Evolutionary conservation across 2,329 filamentous ascomycete species (phyloP).

Genomic region (Colletotrichum zoysiae): DNA sequence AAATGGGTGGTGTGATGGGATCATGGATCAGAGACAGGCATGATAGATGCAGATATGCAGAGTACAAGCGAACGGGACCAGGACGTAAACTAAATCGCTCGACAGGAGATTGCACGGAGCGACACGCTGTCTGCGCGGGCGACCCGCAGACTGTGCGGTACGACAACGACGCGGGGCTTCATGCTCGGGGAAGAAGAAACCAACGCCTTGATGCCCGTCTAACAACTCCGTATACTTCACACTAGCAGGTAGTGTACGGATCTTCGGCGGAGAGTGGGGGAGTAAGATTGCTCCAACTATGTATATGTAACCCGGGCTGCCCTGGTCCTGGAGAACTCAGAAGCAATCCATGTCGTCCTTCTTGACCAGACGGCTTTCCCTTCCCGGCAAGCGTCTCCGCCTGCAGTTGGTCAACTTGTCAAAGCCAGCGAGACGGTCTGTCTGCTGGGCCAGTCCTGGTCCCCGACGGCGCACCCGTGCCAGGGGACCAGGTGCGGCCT

Average conservation of each 20-base stretch:
- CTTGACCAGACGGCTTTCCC: conserved; percentile 34
- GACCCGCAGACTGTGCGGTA: neutral
- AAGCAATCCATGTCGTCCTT: neutral
- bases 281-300: conserved; percentile 8
- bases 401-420: conserved; percentile 21
- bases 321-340: conserved; percentile 6
- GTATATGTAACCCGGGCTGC: neutral
- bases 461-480: too few relatives aligned
- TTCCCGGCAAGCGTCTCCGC: conserved; percentile 31
- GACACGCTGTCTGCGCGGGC: neutral
- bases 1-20: conserved; percentile 4
- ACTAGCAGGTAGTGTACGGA: too few relatives aligned
- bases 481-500: neutral
- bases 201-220: conserved; percentile 18
- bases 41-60: conserved; percentile 8
- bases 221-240: neutral
- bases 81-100: neutral
- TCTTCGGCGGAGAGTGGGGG: neutral
- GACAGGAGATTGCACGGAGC: conserved; percentile 31
- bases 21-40: conserved; percentile 5
- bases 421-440: neutral
- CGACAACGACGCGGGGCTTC: neutral
- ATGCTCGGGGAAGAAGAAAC: neutral
- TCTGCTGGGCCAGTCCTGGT: conserved; percentile 2
- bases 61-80: conserved; percentile 14